Base-by-base conservation (phyloP, 768 basidiomycete species). In the Cubamyces lactineus region DNA sequence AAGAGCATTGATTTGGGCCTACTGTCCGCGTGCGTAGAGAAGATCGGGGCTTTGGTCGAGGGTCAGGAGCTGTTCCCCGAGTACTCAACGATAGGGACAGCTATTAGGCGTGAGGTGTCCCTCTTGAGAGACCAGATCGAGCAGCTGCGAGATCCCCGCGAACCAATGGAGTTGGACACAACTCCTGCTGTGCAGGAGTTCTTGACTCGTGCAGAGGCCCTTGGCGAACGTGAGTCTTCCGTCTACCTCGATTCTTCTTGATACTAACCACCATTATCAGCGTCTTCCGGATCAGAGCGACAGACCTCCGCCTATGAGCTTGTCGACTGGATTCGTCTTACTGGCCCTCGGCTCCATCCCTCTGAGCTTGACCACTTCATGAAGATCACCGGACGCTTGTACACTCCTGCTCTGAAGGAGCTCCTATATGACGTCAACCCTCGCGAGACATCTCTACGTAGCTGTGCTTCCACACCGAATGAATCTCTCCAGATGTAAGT, bases 321-420 rank as follows among this genome's bases (percentile, higher is more conserved):
- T 0, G 76, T 90, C n/a, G 87, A 89, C 65, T 85, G 82, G 82
- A 59, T 87, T 34, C 84, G 88, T 40, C 72, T 89, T 1, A 67
- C 78, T 1, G 76, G 77, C 15, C 68, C 71, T 26, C 66, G 72
- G 0, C 65, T 83, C 4, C 66, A 69, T 15, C 13, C 73, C 1
- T 62, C 66, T 0, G 78, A 86, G 49, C 68, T 87, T 19, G 68
- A 63, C 21, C 79, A 80, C 6, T 68, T 88, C 1, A 69, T 76
- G 0, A 57, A 57, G 1, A 70, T 79, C 0, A 63, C 89, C 28
- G 65, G 70, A 13, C 75, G 74, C 21, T 72, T 85, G 17, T 71
- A 86, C 61, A 67, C 72, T 0, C 76, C 80, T 0, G 76, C 80
- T 0, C 46, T 88, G 6, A 68, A 70, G 17, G 74, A 77, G 38